Evolutionary conservation across 495 filamentous ascomycete genomes (phyloP), one percentile per base, ranked within the genome.

Genomic region (Eremomyces bilateralis): DNA sequence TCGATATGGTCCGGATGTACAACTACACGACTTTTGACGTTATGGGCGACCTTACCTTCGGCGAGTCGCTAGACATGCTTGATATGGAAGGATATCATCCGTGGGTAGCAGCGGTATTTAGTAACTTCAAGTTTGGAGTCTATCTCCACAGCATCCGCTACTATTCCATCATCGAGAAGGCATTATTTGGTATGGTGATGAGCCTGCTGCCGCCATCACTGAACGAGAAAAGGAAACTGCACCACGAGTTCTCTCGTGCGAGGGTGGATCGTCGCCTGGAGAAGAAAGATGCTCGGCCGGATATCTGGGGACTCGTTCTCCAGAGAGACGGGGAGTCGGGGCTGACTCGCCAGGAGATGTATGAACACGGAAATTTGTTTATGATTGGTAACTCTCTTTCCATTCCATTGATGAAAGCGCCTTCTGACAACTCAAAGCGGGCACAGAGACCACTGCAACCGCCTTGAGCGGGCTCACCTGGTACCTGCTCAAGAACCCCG

Each of bases 21-120:
- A 65, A 67, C 38, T 67, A 54, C 15, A 53, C 53, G 2, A 67
- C 63, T 0, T 73, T 73, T 42, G 67, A 76, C 38, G 60, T 73
- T 32, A 63, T 73, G 31, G 64, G 63, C 0, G 64, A 72, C 37
- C 53, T 72, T 11, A 50, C 58, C 1, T 69, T 69, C 36, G 62
- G 60, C 0, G 61, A 67, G 35, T 49, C 64, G 0, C 61, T 71
- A 31, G 52, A 57, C 27, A 61, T 58, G 34, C 53, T 73, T 3
- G 40, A 61, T 12, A 44, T 56, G 13, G 52, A 52, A 0, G 50
- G 53, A 19, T 54, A 60, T 34, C 56, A 62, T 36, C 46, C 42
- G 2, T 70, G 60, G 63, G 49, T 67, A 6, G 30, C 48, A 3
- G 41, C 39, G 3, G 47, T 58, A 1, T 50, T 44, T 38, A 42